These are phyloP conservation scores for Kurtzmaniella fragi DNA, from an alignment of 805 yeast genomes.

Conservation along the genomic window DNA sequence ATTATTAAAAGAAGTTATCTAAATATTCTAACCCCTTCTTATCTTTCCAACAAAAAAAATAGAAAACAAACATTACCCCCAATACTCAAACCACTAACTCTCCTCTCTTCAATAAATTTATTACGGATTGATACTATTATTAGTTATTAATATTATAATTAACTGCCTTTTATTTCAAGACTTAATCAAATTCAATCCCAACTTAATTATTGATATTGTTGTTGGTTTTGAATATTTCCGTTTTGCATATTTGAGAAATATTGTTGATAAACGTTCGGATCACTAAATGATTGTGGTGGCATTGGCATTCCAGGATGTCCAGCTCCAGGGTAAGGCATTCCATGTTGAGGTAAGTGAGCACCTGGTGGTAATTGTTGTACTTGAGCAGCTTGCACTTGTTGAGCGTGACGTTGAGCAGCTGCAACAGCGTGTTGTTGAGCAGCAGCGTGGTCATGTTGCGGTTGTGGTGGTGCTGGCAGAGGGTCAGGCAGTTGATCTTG, in stretches of 20 bases:
- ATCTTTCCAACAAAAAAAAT: too few relatives aligned
- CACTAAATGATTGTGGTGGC: slow-evolving; percentile 45
- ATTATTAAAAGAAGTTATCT: too few relatives aligned
- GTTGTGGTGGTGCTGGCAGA: slow-evolving; percentile 28
- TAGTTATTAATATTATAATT: too few relatives aligned
- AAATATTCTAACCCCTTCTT: too few relatives aligned
- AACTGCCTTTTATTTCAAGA: too few relatives aligned
- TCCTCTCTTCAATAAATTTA: too few relatives aligned
- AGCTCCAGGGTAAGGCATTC: slow-evolving; percentile 41
- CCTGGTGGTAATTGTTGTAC: slow-evolving; percentile 34
- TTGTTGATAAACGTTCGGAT: slow-evolving; percentile 59
- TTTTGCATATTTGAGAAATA: slow-evolving; percentile 55
- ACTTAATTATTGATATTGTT: slow-evolving; percentile 46
- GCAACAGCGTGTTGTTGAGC: slow-evolving; percentile 12
- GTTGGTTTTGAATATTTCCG: slow-evolving; percentile 43
- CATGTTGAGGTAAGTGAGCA: slow-evolving; percentile 35
- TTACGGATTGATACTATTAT: too few relatives aligned
- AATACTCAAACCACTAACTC: too few relatives aligned
- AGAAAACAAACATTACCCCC: too few relatives aligned
- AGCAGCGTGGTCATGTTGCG: slow-evolving; percentile 10
- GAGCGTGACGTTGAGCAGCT: slow-evolving; percentile 6
- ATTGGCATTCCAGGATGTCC: slow-evolving; percentile 39
- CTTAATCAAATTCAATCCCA: background rate
- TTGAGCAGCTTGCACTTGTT: slow-evolving; percentile 10
- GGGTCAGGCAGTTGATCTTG: slow-evolving; percentile 34